phyloP scores from a whole-genome alignment of 2,329 filamentous ascomycete genomes.

The Leptographium radiaticola region DNA sequence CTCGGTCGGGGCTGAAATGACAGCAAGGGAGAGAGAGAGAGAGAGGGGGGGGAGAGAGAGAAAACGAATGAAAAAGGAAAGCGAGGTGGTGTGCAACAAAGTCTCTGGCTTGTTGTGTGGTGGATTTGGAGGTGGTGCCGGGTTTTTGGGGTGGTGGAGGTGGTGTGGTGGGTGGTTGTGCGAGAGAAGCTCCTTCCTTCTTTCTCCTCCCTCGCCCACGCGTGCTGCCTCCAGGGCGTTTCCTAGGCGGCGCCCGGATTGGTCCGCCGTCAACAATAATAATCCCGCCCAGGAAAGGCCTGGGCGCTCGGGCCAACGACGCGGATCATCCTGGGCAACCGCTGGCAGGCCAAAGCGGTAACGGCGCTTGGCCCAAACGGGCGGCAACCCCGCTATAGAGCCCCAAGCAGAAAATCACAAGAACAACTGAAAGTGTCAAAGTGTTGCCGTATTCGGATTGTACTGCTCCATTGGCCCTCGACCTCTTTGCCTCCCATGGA shows the following conservation, averaged over 20 bases:
- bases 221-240: conserved; percentile 1
- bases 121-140: not conserved
- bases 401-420: not conserved
- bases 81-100: not conserved
- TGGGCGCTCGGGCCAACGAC: conserved; percentile 12
- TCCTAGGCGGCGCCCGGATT: conserved; percentile 11
- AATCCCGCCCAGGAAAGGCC: conserved; percentile 12
- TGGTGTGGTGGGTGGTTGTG: not conserved
- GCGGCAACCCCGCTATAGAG: not conserved
- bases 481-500: not conserved
- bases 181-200: conserved; percentile 1
- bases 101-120: not conserved
- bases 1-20: not conserved
- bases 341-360: not conserved
- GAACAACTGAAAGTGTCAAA: no score
- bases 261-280: conserved; percentile 14
- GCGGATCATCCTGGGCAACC: conserved; percentile 10
- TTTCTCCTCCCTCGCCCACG: not conserved
- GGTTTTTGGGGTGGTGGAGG: no score
- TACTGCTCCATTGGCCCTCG: no score
- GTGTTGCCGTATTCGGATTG: not conserved
- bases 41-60: not conserved
- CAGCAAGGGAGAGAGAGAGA: no score
- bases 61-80: not conserved
- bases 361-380: conserved; percentile 1